phyloP scores from a whole-genome alignment of 2,329 filamentous ascomycete species.

The Byssochlamys sp. region DNA sequence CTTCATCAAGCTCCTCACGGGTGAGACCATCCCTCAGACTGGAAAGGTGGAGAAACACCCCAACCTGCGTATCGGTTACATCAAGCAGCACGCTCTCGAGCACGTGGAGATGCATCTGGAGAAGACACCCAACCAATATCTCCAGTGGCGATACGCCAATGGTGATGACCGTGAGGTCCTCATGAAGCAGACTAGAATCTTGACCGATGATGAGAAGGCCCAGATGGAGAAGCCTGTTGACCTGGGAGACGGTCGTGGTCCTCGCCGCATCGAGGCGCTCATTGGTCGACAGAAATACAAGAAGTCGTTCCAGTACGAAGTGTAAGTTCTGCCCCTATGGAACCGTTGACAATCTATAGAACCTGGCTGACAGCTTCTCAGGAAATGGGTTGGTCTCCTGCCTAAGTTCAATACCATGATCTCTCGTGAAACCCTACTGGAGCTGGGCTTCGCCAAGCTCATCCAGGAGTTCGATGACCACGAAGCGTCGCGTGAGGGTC shows the following conservation, averaged over 20 bases:
- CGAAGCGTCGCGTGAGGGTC: conserved; percentile 94
- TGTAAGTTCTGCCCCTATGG: conserved; percentile 33
- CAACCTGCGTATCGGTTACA: conserved; percentile 96
- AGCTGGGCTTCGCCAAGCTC: conserved; percentile 82
- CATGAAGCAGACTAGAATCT: conserved; percentile 89
- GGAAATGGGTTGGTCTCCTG: conserved; percentile 79
- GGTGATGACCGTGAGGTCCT: conserved; percentile 94
- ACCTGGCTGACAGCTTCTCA: conserved; percentile 25
- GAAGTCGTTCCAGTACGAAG: conserved; percentile 97
- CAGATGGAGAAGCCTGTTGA: conserved; percentile 91
- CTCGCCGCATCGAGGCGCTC: conserved; percentile 69
- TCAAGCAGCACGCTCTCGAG: conserved; percentile 97
- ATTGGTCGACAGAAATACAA: conserved; percentile 98
- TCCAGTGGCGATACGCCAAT: conserved; percentile 96
- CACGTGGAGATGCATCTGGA: conserved; percentile 99
- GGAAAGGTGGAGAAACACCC: conserved; percentile 97
- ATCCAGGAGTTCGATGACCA: conserved; percentile 98
- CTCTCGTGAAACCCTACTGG: conserved; percentile 78
- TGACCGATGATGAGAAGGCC: conserved; percentile 72
- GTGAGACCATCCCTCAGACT: conserved; percentile 70
- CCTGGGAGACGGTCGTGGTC: conserved; percentile 68
- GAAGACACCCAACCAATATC: conserved; percentile 97
- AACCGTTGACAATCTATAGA: background rate
- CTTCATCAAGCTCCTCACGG: conserved; percentile 91
- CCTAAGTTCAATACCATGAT: conserved; percentile 91